Percentiles rank a stretch among this genome's conserved stretches.
Evolutionary conservation across 495 filamentous ascomycete species (phyloP).

Genomic region (Clavariopsis aquatica): DNA sequence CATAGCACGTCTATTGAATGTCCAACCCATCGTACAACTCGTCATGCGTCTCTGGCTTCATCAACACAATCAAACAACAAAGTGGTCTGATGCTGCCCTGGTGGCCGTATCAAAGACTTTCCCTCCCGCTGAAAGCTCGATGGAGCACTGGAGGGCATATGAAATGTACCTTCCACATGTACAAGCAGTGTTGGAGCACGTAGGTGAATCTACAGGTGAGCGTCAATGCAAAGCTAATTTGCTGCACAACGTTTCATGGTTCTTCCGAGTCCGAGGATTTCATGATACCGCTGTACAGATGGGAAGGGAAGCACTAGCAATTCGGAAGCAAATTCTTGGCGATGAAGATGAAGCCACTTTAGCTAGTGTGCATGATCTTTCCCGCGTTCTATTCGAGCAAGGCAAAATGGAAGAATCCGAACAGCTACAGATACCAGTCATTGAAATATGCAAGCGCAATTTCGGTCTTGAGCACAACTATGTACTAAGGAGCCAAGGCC

Average conservation of each 20-base stretch:
- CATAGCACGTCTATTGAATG: background rate
- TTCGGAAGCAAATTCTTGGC: conserved; percentile 3
- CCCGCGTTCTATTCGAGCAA: conserved; percentile 9
- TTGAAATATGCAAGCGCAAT: conserved; percentile 4
- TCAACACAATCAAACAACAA: background rate
- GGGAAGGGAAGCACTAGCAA: conserved; percentile 1
- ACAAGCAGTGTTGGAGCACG: conserved; percentile 1
- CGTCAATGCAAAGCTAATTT: background rate
- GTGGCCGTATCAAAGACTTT: background rate
- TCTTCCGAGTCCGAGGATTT: conserved; percentile 2
- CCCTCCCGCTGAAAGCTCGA: conserved; percentile 2
- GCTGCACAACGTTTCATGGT: conserved; percentile 1
- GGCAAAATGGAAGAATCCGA: conserved; percentile 4
- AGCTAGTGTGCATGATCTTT: background rate
- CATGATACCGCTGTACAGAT: background rate
- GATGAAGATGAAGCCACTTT: conserved; percentile 5
- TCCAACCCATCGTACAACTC: conserved; percentile 5
- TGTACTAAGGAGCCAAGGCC: background rate
- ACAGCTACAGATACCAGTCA: background rate
- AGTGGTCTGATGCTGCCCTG: conserved; percentile 6
- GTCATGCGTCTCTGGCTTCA: conserved; percentile 12
- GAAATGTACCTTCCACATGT: conserved; percentile 4
- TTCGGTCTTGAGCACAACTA: background rate
- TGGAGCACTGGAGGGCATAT: background rate
- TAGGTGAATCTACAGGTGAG: background rate